Evolutionary conservation across 352 stramenopile species (phyloP), one percentile per base, ranked within the genome.

Genomic region (Phytophthora macrochlamydospora): DNA sequence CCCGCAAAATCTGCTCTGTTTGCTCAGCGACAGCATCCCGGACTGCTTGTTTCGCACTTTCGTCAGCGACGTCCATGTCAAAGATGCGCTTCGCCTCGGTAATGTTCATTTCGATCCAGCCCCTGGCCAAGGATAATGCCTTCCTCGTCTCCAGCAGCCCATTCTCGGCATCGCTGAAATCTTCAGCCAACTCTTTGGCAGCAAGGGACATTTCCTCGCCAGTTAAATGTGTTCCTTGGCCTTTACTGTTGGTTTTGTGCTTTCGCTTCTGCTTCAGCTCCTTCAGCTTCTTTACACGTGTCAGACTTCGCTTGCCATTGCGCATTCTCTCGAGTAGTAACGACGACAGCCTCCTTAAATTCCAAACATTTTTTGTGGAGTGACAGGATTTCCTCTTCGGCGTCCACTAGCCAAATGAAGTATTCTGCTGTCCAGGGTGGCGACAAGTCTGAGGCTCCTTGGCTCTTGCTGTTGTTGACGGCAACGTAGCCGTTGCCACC

Each of bases 401-500:
- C 72, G 9, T 85, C 72, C 3, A 77, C 70, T 45, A 90, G 62
- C 81, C 82, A 89, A 2, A 92, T 33, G 48, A 79, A 93, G 52
- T 77, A 88, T 54, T 93, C 85, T 18, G 85, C 69, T 11, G 83
- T 90, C 85, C 85, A 92, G 0, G 85, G 85, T 7, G 83, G 85
- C 12, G 80, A 43, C 33, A 89, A 51, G 55, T 93, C 83, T 9
- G 31, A 30, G 33, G 35, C 12, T 31, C 30, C n/a, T 53, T 51
- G 54, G 13, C 13, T 69, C 37, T 31, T 56, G 56, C 56, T 65
- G 35, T 52, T 76, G 13, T 75, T 69, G 6, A 87, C 33, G 18
- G 61, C 67, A 29, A 91, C 75, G 62, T 79, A 86, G 9, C 72
- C 69, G 29, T 67, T 57, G 5, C 83, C 83, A 18, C 76, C 79